Evolutionary conservation across 257 asterid species (phyloP).

Genomic region (Dorcoceras hygrometricum): DNA sequence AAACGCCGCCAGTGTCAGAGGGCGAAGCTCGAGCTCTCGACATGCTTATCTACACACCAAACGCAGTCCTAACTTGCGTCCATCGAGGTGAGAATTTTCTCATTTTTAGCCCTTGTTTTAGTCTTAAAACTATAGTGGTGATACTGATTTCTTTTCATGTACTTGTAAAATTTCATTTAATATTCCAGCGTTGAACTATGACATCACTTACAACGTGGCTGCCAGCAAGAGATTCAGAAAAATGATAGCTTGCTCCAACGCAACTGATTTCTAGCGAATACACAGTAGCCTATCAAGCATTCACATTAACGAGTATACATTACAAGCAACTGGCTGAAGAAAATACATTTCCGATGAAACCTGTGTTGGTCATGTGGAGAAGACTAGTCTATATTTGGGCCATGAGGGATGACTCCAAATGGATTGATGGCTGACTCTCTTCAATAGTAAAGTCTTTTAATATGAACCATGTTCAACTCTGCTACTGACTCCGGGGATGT

Average conservation of each 20-base stretch:
- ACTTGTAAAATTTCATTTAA: too few species aligned
- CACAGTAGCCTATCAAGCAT: background rate
- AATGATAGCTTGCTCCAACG: too few species aligned
- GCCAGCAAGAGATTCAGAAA: too few species aligned
- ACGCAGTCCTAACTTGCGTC: conserved; percentile 20
- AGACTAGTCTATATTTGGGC: conserved; percentile 67
- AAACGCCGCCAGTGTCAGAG: conserved; percentile 81
- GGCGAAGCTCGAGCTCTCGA: conserved; percentile 69
- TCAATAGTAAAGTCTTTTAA: conserved; percentile 86
- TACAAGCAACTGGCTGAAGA: background rate
- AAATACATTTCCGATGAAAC: conserved; percentile 42
- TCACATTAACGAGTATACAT: background rate
- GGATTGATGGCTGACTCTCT: conserved; percentile 89
- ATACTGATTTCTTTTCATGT: too few species aligned
- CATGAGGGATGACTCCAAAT: conserved; percentile 76
- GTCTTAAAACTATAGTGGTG: background rate
- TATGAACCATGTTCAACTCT: conserved; percentile 84
- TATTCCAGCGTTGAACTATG: too few species aligned
- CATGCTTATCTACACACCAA: conserved; percentile 61
- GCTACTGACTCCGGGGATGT: conserved; percentile 66
- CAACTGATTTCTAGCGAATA: too few species aligned
- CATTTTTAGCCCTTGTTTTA: too few species aligned
- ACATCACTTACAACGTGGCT: too few species aligned
- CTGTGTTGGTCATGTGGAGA: conserved; percentile 73
- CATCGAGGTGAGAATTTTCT: background rate